Conservation (phyloP, 2,329 filamentous ascomycete genomes). For the Colletotrichum sp. region DNA sequence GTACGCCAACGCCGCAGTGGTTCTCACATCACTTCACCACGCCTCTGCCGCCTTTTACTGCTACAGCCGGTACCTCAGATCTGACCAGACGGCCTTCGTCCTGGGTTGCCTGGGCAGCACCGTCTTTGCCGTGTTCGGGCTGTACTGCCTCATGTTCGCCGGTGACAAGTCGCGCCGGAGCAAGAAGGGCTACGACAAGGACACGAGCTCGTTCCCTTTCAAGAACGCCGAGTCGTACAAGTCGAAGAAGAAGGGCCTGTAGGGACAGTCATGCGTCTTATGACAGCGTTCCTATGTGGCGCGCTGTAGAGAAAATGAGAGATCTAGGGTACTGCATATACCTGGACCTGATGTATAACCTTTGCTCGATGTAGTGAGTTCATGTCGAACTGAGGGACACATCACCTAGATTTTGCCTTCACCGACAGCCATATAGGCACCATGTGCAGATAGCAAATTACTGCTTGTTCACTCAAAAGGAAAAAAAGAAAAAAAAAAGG, state of each 20-base stretch:
- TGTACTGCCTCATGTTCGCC: conserved; percentile 40
- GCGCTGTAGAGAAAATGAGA: neutral
- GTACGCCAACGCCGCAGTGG: conserved; percentile 69
- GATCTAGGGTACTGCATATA: neutral
- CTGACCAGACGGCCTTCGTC: conserved; percentile 60
- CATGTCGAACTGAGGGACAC: neutral
- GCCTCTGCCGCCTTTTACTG: conserved; percentile 65
- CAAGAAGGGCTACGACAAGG: conserved; percentile 41
- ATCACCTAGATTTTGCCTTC: neutral
- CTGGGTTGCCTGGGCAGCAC: conserved; percentile 65
- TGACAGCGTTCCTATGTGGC: neutral
- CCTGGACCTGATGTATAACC: neutral
- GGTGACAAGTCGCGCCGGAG: conserved; percentile 42
- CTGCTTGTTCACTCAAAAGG: neutral
- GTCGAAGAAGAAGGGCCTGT: conserved; percentile 42
- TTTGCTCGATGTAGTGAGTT: neutral
- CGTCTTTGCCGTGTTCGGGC: conserved; percentile 61
- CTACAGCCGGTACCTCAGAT: conserved; percentile 68
- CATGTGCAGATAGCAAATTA: neutral
- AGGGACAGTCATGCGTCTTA: neutral
- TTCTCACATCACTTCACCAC: conserved; percentile 73
- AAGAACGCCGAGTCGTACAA: conserved; percentile 41
- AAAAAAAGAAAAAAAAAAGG: too few species aligned
- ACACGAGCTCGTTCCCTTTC: conserved; percentile 44
- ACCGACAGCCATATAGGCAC: neutral